These are phyloP conservation scores for Schwanniomyces occidentalis DNA, from an alignment of 805 yeast species.

Conservation along the genomic window DNA sequence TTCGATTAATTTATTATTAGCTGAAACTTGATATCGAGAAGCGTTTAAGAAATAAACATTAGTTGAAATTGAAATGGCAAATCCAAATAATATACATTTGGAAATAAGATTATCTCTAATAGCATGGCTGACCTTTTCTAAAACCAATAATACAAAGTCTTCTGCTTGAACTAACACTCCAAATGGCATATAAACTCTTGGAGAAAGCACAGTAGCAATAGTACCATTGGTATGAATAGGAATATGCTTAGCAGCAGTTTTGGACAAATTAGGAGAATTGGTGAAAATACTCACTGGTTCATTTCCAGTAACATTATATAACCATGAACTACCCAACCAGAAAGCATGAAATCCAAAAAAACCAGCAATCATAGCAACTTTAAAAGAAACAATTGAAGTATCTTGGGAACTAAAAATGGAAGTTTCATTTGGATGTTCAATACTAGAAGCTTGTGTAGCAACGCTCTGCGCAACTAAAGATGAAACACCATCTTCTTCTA, in stretches of 20 bases:
- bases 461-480: constrained; percentile 66
- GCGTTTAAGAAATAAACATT: constrained; percentile 86
- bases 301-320: constrained; percentile 32
- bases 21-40: constrained; percentile 63
- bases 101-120: constrained; percentile 80
- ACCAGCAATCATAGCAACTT: constrained; percentile 57
- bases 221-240: constrained; percentile 49
- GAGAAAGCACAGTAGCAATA: constrained; percentile 57
- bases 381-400: constrained; percentile 50
- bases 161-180: constrained; percentile 59
- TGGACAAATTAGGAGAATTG: constrained; percentile 31
- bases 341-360: constrained; percentile 66
- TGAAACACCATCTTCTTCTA: constrained; percentile 91
- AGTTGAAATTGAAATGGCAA: constrained; percentile 73
- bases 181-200: constrained; percentile 58
- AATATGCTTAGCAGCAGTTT: constrained; percentile 44
- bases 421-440: constrained; percentile 32
- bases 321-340: constrained; percentile 72
- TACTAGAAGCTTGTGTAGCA: constrained; percentile 50
- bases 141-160: constrained; percentile 52
- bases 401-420: constrained; percentile 23
- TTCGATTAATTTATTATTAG: constrained; percentile 41
- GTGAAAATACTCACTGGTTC: constrained; percentile 10
- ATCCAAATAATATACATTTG: constrained; percentile 69
- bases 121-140: constrained; percentile 61